Evolutionary conservation across 257 asterid genomes (phyloP), one percentile per base, ranked within the genome.

Genomic region (Nicotiana obtusifolia): DNA sequence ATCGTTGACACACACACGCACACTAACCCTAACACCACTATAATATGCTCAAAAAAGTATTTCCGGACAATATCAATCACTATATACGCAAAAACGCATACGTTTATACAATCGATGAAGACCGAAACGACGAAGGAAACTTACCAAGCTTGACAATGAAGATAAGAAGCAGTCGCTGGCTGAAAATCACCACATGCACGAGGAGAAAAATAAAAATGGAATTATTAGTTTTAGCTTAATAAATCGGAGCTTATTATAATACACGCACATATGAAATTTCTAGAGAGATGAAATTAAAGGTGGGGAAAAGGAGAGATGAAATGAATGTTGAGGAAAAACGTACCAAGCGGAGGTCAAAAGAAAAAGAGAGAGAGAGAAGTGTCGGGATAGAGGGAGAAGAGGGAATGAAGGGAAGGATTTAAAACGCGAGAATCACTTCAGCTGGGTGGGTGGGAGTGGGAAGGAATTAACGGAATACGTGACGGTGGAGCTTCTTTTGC

Each of bases 361-460:
- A 56, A 66, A 76, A 44, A 77, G 73, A 65, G 75, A 17, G 64
- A 20, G 81, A 60, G 65, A 60, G 26, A 10, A 49, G 77, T 68
- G 53, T 14, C 33, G 10, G 31, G 78, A 62, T 49, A 31, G 30
- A 20, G 54, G 68, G 20, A 37, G 66, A 71, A 66, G 54, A 47
- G 35, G 28, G 66, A 61, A 76, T 66, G 64, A 66, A 82, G 80
- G 83, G 86, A 84, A 83, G 86, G 60, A 67, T 86, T 83, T 83
- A 83, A 86, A 86, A n/a, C 61, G 81, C 9, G 61, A 44, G 44
- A 30, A 61, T 69, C 20, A 57, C 47, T 60, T 28, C 5, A 13
- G 35, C 19, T 60, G 28, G 28, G 19, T 33, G 10, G 35, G 76
- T 77, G 37, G 37, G 37, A 33, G 37, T 81, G 26, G 30, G 17